A percentile compares a stretch with the other conserved stretches of the same genome.
These are phyloP conservation scores for Penicillium sp. DNA, from an alignment of 2,329 filamentous ascomycete species.

Conservation along the genomic window DNA sequence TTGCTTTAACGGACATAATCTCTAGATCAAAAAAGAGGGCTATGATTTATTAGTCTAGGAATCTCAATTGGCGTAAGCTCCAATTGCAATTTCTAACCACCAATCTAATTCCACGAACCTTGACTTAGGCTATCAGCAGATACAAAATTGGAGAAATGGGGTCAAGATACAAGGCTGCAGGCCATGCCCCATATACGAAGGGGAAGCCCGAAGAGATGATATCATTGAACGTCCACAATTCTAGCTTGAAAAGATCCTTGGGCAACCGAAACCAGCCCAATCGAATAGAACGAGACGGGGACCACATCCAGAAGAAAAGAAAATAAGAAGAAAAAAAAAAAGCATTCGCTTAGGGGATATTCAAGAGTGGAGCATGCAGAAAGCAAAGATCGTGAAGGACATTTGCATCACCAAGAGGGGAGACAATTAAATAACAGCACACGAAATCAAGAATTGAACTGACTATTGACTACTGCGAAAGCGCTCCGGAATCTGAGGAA, in stretches of 20 bases:
- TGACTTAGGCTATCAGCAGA: neutral
- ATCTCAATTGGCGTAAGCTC: neutral
- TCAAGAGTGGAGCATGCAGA: neutral
- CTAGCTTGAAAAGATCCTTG: neutral
- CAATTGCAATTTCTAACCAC: neutral
- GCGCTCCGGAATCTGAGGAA: conserved; percentile 35
- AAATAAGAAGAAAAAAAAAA: neutral
- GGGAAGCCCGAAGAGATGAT: neutral
- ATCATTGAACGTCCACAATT: neutral
- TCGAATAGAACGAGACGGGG: neutral
- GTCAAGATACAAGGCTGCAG: neutral
- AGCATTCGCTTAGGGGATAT: conserved; percentile 3
- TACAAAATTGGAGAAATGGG: neutral
- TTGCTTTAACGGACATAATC: too few species aligned
- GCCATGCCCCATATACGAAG: neutral
- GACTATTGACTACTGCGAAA: conserved; percentile 28
- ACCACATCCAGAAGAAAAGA: neutral
- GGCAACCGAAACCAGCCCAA: neutral
- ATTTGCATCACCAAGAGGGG: neutral
- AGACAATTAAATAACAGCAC: neutral
- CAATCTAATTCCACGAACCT: neutral
- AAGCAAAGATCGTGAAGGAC: neutral
- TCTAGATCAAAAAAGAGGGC: neutral
- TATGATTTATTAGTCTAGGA: neutral
- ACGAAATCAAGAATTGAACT: neutral